Evolutionary conservation across 257 asterid genomes (phyloP).

Genomic region (Ilex asprella): DNA sequence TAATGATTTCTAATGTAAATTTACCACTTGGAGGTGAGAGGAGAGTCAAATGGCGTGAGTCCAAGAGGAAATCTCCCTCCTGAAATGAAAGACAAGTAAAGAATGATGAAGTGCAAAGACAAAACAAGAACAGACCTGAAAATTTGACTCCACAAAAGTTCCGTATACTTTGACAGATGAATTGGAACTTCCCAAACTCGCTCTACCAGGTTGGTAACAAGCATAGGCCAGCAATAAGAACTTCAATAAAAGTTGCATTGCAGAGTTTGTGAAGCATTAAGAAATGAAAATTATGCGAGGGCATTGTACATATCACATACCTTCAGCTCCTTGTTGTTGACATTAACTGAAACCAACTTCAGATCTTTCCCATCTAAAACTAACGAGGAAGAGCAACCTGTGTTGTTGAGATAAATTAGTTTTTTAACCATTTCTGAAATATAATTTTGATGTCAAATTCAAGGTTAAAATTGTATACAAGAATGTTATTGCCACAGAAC

Average conservation of each 20-base stretch:
- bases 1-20: constrained; percentile 68
- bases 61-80: constrained; percentile 57
- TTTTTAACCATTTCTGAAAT: neutral
- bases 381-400: constrained; percentile 67
- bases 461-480: neutral
- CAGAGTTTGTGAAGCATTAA: too few relatives aligned
- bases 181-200: too few relatives aligned
- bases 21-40: constrained; percentile 70
- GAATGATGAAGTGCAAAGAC: neutral
- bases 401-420: neutral
- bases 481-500: too few relatives aligned
- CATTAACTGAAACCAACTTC: constrained; percentile 59
- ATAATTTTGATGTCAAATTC: neutral
- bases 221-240: too few relatives aligned
- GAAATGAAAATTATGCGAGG: too few relatives aligned
- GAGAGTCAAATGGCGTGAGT: constrained; percentile 69
- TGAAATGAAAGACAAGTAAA: constrained; percentile 22
- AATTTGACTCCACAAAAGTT: too few relatives aligned
- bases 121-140: too few relatives aligned
- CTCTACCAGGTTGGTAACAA: too few relatives aligned
- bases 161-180: too few relatives aligned
- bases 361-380: constrained; percentile 79
- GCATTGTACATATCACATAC: constrained; percentile 13
- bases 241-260: too few relatives aligned
- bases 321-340: constrained; percentile 67